These are phyloP conservation scores for Stipa capillata DNA, from an alignment of 176 grass and related monocot genomes.

Conservation along the genomic window DNA sequence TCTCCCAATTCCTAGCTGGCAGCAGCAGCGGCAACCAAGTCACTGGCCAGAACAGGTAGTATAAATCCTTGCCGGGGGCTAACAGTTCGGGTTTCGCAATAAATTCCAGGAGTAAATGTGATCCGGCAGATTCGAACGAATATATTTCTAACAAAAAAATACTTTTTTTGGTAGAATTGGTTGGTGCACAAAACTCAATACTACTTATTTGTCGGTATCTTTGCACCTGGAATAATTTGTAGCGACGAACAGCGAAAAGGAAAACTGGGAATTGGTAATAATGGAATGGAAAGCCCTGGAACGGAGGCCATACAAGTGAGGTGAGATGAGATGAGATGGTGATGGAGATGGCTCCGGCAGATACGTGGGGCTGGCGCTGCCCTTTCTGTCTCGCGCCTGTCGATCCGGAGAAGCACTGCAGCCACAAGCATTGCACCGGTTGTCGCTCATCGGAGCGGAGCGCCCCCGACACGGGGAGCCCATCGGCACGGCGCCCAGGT, in stretches of 20 bases:
- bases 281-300: too few species aligned
- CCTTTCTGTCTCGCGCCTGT: constrained; percentile 32
- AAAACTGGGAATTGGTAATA: neutral
- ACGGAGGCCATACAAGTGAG: too few species aligned
- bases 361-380: neutral
- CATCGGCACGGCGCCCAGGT: neutral
- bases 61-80: neutral
- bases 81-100: too few species aligned
- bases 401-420: too few species aligned
- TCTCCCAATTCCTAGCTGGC: constrained; percentile 25
- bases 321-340: neutral
- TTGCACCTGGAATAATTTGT: too few species aligned
- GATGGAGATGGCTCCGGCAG: constrained; percentile 11
- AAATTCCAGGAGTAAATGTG: neutral
- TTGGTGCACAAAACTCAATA: too few species aligned
- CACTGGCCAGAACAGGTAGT: neutral
- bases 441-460: constrained; percentile 21
- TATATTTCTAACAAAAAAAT: too few species aligned
- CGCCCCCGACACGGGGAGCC: constrained; percentile 12
- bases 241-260: neutral
- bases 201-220: too few species aligned
- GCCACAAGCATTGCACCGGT: neutral
- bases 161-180: too few species aligned
- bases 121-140: too few species aligned
- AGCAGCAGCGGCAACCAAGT: neutral